Evolutionary conservation across 441 rosid genomes (phyloP), one percentile per base, ranked within the genome.

Genomic region (Syzygium syzygioides): DNA sequence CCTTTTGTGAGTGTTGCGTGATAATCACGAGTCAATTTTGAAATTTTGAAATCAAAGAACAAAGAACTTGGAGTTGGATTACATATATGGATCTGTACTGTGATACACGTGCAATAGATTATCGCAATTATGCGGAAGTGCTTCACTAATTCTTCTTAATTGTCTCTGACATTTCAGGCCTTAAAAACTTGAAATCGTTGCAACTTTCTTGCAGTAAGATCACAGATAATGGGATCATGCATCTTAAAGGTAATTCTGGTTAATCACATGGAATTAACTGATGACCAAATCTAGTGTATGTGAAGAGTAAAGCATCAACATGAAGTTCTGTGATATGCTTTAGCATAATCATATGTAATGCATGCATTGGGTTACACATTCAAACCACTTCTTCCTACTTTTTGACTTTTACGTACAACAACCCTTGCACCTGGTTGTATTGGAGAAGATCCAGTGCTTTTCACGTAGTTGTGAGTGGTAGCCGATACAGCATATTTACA

Each of bases 101-200:
- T 76, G 52, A 41, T 41, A 41, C 48, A 34, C 9, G 23, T 45
- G 52, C 9, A 2, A 23, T 37, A 23, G 83, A 76, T 76, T 76
- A 76, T 76, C n/a, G 23, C 83, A 41, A 23, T 23, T 76, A 41
- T 76, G 0, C n/a, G 1, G n/a, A 76, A 23, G 83, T 76, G 28
- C 10, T 76, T 6, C n/a, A 12, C 52, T 76, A 41, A 41, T 76
- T 76, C 28, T 76, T 71, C 48, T 76, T 86, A 14, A 28, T 56
- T 9, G 26, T 79, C 6, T 48, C 30, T 23, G 30, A 19, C 50
- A 37, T 83, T 79, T 87, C 71, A 89, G 90, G 90, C 28, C 90
- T 89, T 55, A 89, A 30, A 66, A 87, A 85, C 89, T 87, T 89
- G 89, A 89, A 87, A 83, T 85, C 84, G 3, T 66, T 89, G 57